Conservation (phyloP, 2,329 filamentous ascomycete genomes). For the Pseudocercospora musae region DNA sequence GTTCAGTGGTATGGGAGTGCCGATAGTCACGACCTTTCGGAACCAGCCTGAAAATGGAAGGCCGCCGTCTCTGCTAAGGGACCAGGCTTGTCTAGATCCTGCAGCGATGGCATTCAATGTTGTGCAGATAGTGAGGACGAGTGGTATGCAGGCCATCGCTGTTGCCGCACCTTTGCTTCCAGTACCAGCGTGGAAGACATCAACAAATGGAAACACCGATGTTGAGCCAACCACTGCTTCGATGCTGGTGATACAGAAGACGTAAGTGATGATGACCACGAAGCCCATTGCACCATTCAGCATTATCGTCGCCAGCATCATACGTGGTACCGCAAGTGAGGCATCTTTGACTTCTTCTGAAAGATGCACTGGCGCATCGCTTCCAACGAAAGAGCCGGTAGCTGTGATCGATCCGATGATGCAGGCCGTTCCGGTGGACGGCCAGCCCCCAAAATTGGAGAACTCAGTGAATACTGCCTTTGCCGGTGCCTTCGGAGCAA, state of each 20-base stretch:
- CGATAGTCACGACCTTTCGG: slow-evolving; percentile 7
- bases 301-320: slow-evolving; percentile 44
- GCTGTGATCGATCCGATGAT: slow-evolving; percentile 38
- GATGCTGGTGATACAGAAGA: slow-evolving; percentile 42
- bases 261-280: slow-evolving; percentile 38
- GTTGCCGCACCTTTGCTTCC: slow-evolving; percentile 11
- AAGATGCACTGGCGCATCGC: slow-evolving; percentile 20
- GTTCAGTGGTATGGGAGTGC: slow-evolving; percentile 22
- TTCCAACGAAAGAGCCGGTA: slow-evolving; percentile 9
- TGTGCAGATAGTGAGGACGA: slow-evolving; percentile 6
- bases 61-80: slow-evolving; percentile 41
- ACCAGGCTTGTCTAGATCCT: slow-evolving; percentile 39
- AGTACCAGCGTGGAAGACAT: slow-evolving; percentile 29
- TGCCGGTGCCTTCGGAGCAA: slow-evolving; percentile 47
- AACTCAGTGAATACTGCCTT: slow-evolving; percentile 47
- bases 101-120: slow-evolving; percentile 34
- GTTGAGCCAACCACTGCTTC: slow-evolving; percentile 20
- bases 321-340: slow-evolving; percentile 41
- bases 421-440: slow-evolving; percentile 42
- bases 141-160: slow-evolving; percentile 13
- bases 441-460: slow-evolving; percentile 42
- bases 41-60: slow-evolving; percentile 35
- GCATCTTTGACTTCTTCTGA: slow-evolving; percentile 30
- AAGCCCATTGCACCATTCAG: slow-evolving; percentile 48
- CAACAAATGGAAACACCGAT: slow-evolving; percentile 34